phyloP scores from a whole-genome alignment of 352 stramenopile genomes.

The Nothophytophthora sp. region DNA sequence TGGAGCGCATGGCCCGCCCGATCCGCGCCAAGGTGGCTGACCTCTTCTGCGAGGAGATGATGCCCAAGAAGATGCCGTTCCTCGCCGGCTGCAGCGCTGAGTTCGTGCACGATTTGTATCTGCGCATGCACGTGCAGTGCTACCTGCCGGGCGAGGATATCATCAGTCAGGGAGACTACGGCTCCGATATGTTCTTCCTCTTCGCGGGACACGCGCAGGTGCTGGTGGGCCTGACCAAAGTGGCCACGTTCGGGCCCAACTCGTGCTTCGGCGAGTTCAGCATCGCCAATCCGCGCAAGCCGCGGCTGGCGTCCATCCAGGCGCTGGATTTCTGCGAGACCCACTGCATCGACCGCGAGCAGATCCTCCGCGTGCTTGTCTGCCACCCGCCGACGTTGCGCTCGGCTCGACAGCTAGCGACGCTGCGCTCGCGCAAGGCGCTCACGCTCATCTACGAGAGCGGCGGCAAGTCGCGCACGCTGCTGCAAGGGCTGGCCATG shows the following conservation, averaged over 20 bases:
- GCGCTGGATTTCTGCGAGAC: slow-evolving; percentile 82
- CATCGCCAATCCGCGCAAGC: slow-evolving; percentile 70
- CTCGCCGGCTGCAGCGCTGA: slow-evolving; percentile 71
- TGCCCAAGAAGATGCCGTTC: slow-evolving; percentile 68
- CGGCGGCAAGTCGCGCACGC: slow-evolving; percentile 51
- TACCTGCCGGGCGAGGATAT: slow-evolving; percentile 81
- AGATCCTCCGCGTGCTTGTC: slow-evolving; percentile 50
- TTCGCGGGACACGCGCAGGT: slow-evolving; percentile 79
- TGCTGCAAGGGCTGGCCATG: slow-evolving; percentile 63
- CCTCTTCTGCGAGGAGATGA: slow-evolving; percentile 72
- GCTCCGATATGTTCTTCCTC: slow-evolving; percentile 84
- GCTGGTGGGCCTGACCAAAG: slow-evolving; percentile 57
- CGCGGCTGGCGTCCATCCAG: slow-evolving; percentile 73
- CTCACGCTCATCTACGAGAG: slow-evolving; percentile 57
- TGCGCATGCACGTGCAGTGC: slow-evolving; percentile 71
- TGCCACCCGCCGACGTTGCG: slow-evolving; percentile 59
- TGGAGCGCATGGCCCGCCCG: slow-evolving; percentile 73
- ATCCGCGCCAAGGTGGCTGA: slow-evolving; percentile 74
- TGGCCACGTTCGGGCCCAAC: slow-evolving; percentile 67
- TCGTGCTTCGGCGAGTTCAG: slow-evolving; percentile 84
- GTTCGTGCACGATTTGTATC: slow-evolving; percentile 84
- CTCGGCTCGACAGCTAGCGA: slow-evolving; percentile 55
- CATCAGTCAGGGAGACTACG: slow-evolving; percentile 74
- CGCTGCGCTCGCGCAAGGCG: slow-evolving; percentile 56
- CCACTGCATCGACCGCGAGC: slow-evolving; percentile 54